phyloP scores from a whole-genome alignment of 2,329 filamentous ascomycete genomes.

The Fusarium marasasianum region DNA sequence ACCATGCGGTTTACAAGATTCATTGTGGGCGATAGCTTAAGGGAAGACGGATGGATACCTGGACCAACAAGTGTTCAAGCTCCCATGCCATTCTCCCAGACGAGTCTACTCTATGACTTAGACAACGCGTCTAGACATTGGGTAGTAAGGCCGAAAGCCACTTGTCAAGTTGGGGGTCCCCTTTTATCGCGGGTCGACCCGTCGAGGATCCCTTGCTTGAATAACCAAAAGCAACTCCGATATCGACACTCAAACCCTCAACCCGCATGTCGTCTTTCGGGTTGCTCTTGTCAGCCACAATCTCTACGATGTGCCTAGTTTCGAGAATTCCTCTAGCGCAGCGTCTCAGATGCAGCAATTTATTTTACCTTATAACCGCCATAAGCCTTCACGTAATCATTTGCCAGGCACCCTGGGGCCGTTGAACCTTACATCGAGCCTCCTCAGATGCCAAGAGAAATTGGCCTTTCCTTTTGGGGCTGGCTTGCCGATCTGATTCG shows the following conservation, averaged over 20 bases:
- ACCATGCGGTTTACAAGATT: slow-evolving; percentile 6
- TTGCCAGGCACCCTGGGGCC: slow-evolving; percentile 21
- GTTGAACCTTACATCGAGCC: slow-evolving; percentile 23
- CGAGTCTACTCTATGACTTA: neutral
- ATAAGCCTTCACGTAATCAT: slow-evolving; percentile 22
- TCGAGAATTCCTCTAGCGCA: neutral
- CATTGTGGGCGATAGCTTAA: neutral
- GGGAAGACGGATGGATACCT: neutral
- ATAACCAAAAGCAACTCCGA: neutral
- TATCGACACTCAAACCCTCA: neutral
- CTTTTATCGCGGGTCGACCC: slow-evolving; percentile 26
- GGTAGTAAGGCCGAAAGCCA: neutral
- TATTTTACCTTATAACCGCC: slow-evolving; percentile 7
- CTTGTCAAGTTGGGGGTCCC: neutral
- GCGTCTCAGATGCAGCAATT: neutral
- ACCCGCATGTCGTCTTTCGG: neutral
- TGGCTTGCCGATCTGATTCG: slow-evolving; percentile 35
- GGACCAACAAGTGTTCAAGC: neutral
- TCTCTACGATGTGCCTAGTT: neutral
- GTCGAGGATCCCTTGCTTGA: slow-evolving; percentile 15
- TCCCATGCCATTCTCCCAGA: neutral
- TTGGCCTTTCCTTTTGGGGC: slow-evolving; percentile 23
- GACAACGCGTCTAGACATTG: neutral
- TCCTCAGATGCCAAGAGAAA: slow-evolving; percentile 23
- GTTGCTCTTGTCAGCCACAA: neutral